Base-by-base conservation (phyloP, 2,329 filamentous ascomycete genomes). In the Pseudopithomyces chartarum region DNA sequence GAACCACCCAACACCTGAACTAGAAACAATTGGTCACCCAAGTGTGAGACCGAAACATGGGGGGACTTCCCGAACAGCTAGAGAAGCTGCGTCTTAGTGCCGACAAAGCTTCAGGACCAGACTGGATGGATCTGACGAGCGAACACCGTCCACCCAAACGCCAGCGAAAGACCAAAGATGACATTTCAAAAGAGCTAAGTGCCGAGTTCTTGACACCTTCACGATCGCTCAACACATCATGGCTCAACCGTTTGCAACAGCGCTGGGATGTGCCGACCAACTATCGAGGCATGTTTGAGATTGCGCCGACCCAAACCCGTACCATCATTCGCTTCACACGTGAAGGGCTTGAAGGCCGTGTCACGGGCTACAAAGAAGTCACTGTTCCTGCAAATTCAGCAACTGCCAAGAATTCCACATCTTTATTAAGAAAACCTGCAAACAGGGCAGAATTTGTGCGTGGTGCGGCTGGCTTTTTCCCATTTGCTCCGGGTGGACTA, bases 401-500 rank as follows among this genome's bases (percentile, higher is more conserved):
- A 15, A 97, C 91, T 15, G 94, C 92, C 46, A 99, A 97, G 78
- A 97, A 96, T 71, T 97, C 92, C 2, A 98, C 93, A 0, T 97
- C 92, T 5, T 82, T 97, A 39, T 80, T 90, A 15, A 86, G 95
- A 44, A 96, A 96, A 71, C 94, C 94, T 3, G 94, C 91, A 13
- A 88, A 87, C 55, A 86, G 91, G 60, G 91, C 91, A 29, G 93
- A 98, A 48, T 97, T 98, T 75, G 93, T 98, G 12, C 85, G 94
- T 59, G 95, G 95, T 13, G 93, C 90, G 34, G 92, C 93, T 7
- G 94, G 94, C 0, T 97, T 96, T 79, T 96, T 97, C 57, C 94
- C 94, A 0, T 97, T 98, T 77, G 89, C 92, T 0, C 94, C 94
- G 0, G 93, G 93, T 54, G 95, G 95, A 1, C 78, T 98, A 13